These are phyloP conservation scores for Solanum medicagineum DNA, from an alignment of 257 asterid genomes.

Conservation along the genomic window DNA sequence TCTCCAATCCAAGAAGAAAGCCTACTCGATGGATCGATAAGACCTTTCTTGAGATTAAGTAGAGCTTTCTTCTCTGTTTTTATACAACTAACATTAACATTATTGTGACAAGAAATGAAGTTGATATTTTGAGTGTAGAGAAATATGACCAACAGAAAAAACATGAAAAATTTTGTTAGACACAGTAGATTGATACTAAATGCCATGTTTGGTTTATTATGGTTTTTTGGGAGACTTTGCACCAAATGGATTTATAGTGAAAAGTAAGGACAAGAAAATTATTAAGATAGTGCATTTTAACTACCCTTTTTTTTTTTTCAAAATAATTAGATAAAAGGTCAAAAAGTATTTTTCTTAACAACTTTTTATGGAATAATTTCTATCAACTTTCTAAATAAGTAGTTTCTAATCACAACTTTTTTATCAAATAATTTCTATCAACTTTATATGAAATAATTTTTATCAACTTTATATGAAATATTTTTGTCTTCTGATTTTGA, in stretches of 20 bases:
- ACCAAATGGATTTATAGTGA: background rate
- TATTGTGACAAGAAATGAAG: background rate
- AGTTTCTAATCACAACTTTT: no score
- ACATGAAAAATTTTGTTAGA: background rate
- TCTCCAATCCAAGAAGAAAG: constrained; percentile 16
- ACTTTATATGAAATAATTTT: no score
- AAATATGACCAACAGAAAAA: background rate
- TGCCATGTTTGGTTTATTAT: background rate
- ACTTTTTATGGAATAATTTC: no score
- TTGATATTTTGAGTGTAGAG: background rate
- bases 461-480: no score
- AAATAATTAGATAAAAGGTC: no score
- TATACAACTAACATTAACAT: background rate
- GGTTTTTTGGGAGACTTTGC: background rate
- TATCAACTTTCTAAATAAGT: no score
- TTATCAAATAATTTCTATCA: no score
- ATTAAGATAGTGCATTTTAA: background rate
- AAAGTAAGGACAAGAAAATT: background rate
- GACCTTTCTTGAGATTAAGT: background rate
- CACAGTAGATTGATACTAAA: background rate
- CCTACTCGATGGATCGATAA: constrained; percentile 3
- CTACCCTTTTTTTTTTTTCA: no score
- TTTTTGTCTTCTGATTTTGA: no score
- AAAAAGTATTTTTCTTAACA: no score
- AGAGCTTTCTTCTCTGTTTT: constrained; percentile 6